Evolutionary conservation across 495 filamentous ascomycete species (phyloP), one percentile per base, ranked within the genome.

Genomic region (Neohortaea acidophila): DNA sequence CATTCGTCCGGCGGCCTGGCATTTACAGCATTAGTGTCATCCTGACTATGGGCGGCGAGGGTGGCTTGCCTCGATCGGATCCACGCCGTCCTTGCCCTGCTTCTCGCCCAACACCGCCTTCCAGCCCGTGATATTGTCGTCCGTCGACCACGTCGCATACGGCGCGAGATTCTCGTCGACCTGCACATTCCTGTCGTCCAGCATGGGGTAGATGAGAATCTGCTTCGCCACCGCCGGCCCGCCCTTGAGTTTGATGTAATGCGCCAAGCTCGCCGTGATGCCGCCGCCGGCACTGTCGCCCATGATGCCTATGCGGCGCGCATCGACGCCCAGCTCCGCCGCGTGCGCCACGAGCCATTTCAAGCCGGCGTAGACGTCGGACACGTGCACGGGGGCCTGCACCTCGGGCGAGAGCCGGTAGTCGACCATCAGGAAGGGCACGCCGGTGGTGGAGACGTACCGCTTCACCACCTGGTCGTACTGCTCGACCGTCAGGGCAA

Each of bases 201-300:
- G 42, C 51, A 65, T 63, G 3, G 67, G 68, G 28, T 69, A 69
- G 21, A 67, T 57, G 21, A 70, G 54, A 4, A 69, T 53, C 47
- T 70, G 67, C 37, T 63, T 59, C 13, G 51, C 59, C 6, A 70
- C 48, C 5, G 49, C 51, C 11, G 65, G 67, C 4, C 39, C 44
- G 6, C 35, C 28, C 23, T 48, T 44, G 19, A 45, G 45, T 36
- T 53, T 48, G 21, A 48, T 48, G 21, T 53, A 41, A 17, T 54
- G 41, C 8, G 41, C 37, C 23, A 45, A 10, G 7, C 35, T 40
- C 2, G 54, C 54, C 4, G 52, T 49, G n/a, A 59, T 32, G n/a
- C 36, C 47, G n/a, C 49, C 56, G 1, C 56, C 56, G 7, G 38
- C 56, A 24, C 52, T 54, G 11, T 41, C 36, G 11, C 56, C 54